Base-by-base conservation (phyloP, 495 filamentous ascomycete species). In the Xylaria venustula region DNA sequence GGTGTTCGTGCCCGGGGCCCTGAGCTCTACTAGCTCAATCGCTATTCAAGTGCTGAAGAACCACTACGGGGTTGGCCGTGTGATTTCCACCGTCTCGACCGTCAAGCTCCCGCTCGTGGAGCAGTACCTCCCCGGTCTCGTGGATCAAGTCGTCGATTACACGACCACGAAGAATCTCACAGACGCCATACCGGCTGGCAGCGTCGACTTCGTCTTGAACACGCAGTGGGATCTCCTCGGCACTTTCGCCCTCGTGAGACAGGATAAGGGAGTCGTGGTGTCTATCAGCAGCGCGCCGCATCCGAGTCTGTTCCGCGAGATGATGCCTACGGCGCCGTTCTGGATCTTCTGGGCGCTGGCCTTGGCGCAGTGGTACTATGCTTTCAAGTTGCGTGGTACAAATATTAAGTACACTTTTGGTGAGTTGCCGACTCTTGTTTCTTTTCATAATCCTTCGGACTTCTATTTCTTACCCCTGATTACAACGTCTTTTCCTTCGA, bases 11-110 rank as follows among this genome's bases (percentile, higher is more conserved):
- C 74, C 83, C 11, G 82, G 69, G 19, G 82, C 77, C 4, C 75
- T 86, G 51, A 79, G 82, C 57, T 79, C 76, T 2, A 82, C 75
- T 0, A 83, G 84, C 6, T 66, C 72, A 28, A 71, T 81, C 60
- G 80, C 68, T 7, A 71, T 79, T 11, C 81, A 84, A 66, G 54
- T 85, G n/a, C 77, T 82, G 8, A 85, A 81, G 69, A 79, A 83
- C 45, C 74, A 81, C 14, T 73, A 83, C 64, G 69, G 75, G 11
- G 83, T 78, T 2, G 73, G 68, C 1, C 79, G 72, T 30, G 71
- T 86, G 15, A 76, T 86, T 44, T 75, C 83, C 0, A 83, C 82
- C 0, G 77, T 85, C 1, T 83, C 79, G 1, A 81, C 83, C 2
- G 37, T 67, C 11, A 86, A 87, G 66, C 58, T 86, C 2, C 64